Base-by-base conservation (phyloP, 768 basidiomycete genomes). In the Lactarius evosmus region DNA sequence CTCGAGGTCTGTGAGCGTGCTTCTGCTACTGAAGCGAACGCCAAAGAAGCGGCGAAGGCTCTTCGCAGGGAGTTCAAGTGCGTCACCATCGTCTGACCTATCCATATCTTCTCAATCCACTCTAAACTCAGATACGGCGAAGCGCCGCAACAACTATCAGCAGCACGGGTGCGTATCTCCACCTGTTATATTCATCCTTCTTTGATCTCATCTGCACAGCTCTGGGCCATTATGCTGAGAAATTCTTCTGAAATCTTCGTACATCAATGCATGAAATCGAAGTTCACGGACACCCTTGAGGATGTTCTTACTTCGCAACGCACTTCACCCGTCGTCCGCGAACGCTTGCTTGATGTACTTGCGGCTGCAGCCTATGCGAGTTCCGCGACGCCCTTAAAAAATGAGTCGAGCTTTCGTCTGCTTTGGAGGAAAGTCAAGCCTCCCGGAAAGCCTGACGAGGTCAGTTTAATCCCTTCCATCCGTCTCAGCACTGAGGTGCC, bases 201-300 rank as follows among this genome's bases (percentile, higher is more conserved):
- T 32, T 11, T 38, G 29, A 62, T 66, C 51, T 56, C 51, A 1
- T 57, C 27, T 14, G 58, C 44, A 25, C 66, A 92, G 89, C 72
- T 97, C 7, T 95, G 93, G 94, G 88, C 93, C 2, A 87, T 95
- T 69, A 89, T 95, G 87, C 81, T 95, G 40, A 85, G 86, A 32
- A 95, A 95, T 71, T 86, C 87, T 3, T 83, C 86, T 0, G 84
- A 87, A 11, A 71, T 83, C 16, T 93, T 95, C 70, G 82, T 91
- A 38, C 74, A 80, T 14, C 86, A 91, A 69, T 87, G 85, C 41
- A 81, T 84, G 16, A 79, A 86, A 34, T 85, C 85, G 69, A 93
- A 93, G 72, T 94, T 94, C 70, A 74, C 90, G 22, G 88, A 92
- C 57, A 85, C 84, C 1, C 76, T 94, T 19, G 92, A 93, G 65